Percentiles rank a stretch among this genome's conserved stretches.
Evolutionary conservation across 805 yeast species (phyloP).

Genomic region (Peterozyma xylosa): DNA sequence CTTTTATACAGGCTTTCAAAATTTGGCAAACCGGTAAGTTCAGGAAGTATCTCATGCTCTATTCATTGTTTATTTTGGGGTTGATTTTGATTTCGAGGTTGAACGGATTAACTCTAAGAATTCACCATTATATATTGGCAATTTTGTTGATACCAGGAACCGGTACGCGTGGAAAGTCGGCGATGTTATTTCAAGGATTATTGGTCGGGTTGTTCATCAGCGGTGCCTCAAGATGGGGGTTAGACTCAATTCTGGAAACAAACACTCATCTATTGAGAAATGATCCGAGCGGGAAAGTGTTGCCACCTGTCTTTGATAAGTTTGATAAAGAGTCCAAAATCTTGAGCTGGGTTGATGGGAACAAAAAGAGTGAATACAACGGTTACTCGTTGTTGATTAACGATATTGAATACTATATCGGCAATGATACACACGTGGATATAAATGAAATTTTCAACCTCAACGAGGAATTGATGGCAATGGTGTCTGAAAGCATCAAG

Average conservation of each 20-base stretch:
- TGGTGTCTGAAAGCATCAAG: constrained; percentile 24
- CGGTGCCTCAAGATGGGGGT: constrained; percentile 91
- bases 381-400: constrained; percentile 65
- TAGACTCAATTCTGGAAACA: constrained; percentile 84
- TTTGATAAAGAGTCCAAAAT: constrained; percentile 23
- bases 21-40: constrained; percentile 77
- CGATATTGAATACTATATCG: constrained; percentile 72
- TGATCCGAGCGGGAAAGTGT: constrained; percentile 53
- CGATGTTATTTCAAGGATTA: constrained; percentile 76
- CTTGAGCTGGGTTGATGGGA: constrained; percentile 27
- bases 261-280: constrained; percentile 57
- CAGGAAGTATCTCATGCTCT: constrained; percentile 47
- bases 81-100: constrained; percentile 38
- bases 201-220: constrained; percentile 72
- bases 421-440: constrained; percentile 37
- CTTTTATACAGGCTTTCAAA: constrained; percentile 64
- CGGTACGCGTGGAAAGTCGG: constrained; percentile 61
- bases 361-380: constrained; percentile 24
- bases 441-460: constrained; percentile 25
- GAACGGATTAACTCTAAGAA: constrained; percentile 66
- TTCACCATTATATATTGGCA: constrained; percentile 78
- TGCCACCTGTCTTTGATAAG: constrained; percentile 42
- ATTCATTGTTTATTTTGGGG: constrained; percentile 34
- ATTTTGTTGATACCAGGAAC: constrained; percentile 79
- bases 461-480: constrained; percentile 19